Conservation (phyloP, 2,329 filamentous ascomycete genomes). For the Phialophora verrucosa region DNA sequence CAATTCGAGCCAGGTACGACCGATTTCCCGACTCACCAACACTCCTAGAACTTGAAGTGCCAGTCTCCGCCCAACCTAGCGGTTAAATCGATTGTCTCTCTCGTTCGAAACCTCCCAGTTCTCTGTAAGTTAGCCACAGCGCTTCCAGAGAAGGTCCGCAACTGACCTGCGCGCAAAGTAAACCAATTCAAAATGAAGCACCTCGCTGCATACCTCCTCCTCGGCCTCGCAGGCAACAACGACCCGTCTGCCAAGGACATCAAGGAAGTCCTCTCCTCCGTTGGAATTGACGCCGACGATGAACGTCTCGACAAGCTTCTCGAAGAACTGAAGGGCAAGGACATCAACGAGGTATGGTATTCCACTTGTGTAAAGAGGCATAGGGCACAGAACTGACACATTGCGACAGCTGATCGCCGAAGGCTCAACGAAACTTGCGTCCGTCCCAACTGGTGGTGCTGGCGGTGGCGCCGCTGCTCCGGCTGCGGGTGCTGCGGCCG, state of each 20-base stretch:
- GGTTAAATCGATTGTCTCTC: slow-evolving; percentile 99
- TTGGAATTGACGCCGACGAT: slow-evolving; percentile 92
- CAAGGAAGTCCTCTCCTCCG: slow-evolving; percentile 86
- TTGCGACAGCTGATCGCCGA: slow-evolving; percentile 80
- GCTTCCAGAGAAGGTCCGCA: slow-evolving; percentile 3
- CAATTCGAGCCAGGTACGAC: slow-evolving; percentile 23
- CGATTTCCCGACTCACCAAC: slow-evolving; percentile 41
- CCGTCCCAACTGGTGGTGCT: slow-evolving; percentile 89
- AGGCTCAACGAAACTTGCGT: slow-evolving; percentile 92
- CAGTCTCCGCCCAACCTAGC: slow-evolving; percentile 96
- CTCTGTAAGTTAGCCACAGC: slow-evolving; percentile 17
- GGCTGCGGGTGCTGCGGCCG: slow-evolving; percentile 67
- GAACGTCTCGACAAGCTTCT: slow-evolving; percentile 87
- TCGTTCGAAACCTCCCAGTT: slow-evolving; percentile 51
- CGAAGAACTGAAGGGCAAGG: slow-evolving; percentile 70
- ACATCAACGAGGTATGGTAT: slow-evolving; percentile 83
- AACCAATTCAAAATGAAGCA: slow-evolving; percentile 87
- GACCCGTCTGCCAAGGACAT: slow-evolving; percentile 84
- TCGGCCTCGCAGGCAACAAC: slow-evolving; percentile 90
- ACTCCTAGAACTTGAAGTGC: slow-evolving; percentile 83
- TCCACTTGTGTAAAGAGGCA: neutral
- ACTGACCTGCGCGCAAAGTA: slow-evolving; percentile 33
- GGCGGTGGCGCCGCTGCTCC: slow-evolving; percentile 66
- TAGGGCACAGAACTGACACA: slow-evolving; percentile 39
- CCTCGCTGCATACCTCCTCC: slow-evolving; percentile 98